phyloP scores from a whole-genome alignment of 148 eudicot species.

The Beta vulgaris region DNA sequence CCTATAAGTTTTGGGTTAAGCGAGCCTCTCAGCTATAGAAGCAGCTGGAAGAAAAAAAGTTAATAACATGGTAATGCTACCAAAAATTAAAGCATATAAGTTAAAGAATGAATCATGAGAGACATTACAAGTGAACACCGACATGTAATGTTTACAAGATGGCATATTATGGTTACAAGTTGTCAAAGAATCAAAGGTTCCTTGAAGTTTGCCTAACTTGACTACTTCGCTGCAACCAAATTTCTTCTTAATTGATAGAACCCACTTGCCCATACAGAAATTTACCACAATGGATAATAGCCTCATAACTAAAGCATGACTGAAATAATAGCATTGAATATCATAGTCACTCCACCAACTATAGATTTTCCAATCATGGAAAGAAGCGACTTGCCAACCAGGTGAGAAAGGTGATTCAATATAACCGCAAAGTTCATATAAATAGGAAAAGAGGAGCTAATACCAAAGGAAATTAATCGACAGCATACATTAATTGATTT shows the following conservation, averaged over 20 bases:
- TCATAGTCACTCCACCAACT: background rate
- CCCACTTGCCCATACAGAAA: background rate
- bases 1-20: background rate
- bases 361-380: background rate
- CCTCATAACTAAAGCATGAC: background rate
- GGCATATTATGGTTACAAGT: too few species aligned
- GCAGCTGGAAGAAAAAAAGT: too few species aligned
- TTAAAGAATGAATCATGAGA: background rate
- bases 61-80: slow-evolving; percentile 6
- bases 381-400: background rate
- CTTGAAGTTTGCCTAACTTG: background rate
- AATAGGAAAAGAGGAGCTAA: background rate
- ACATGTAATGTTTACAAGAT: too few species aligned
- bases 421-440: background rate
- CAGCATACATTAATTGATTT: background rate
- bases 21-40: background rate
- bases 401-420: background rate
- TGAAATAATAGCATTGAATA: background rate
- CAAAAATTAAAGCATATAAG: background rate
- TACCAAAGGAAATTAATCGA: background rate
- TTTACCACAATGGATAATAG: background rate
- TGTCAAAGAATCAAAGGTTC: background rate
- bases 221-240: background rate
- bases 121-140: background rate
- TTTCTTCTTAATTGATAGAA: background rate